Conservation (phyloP, 352 stramenopile genomes). For the Globisporangium canariense region DNA sequence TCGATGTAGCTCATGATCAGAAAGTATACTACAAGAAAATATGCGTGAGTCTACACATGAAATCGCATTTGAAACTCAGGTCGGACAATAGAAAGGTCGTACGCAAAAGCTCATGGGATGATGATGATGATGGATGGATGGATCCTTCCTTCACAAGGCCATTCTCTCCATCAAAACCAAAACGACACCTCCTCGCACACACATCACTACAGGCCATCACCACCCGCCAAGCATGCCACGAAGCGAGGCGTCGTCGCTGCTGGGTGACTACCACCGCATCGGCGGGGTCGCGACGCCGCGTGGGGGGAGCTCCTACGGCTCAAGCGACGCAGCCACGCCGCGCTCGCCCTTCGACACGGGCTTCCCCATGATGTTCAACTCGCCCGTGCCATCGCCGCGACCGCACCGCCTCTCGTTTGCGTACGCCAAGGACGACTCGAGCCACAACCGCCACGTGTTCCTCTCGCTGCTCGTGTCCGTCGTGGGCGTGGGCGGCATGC, state of each 20-base stretch:
- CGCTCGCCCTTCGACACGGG: constrained; percentile 67
- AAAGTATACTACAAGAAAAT: no score
- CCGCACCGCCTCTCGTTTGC: constrained; percentile 53
- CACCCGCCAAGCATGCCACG: not conserved
- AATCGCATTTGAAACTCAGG: not conserved
- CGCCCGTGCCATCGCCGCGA: constrained; percentile 46
- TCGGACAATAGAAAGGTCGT: constrained; percentile 1
- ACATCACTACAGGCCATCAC: no score
- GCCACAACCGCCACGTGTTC: constrained; percentile 43
- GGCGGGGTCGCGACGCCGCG: constrained; percentile 7
- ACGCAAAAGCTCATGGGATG: not conserved
- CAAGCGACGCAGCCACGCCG: constrained; percentile 20
- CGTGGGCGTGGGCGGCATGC: constrained; percentile 56
- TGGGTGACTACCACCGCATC: constrained; percentile 19
- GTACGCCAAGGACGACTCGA: constrained; percentile 22
- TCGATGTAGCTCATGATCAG: no score
- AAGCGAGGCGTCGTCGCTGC: constrained; percentile 16
- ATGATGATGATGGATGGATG: no score
- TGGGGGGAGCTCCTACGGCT: constrained; percentile 12
- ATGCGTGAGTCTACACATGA: not conserved
- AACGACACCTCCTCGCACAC: no score
- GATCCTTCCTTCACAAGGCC: no score
- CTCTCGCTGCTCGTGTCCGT: constrained; percentile 77
- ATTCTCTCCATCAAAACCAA: no score
- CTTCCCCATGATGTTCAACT: constrained; percentile 67